Percentiles rank a stretch among this genome's conserved stretches.
Evolutionary conservation across 345 rosid species (phyloP).

Genomic region (Anacardium occidentale): DNA sequence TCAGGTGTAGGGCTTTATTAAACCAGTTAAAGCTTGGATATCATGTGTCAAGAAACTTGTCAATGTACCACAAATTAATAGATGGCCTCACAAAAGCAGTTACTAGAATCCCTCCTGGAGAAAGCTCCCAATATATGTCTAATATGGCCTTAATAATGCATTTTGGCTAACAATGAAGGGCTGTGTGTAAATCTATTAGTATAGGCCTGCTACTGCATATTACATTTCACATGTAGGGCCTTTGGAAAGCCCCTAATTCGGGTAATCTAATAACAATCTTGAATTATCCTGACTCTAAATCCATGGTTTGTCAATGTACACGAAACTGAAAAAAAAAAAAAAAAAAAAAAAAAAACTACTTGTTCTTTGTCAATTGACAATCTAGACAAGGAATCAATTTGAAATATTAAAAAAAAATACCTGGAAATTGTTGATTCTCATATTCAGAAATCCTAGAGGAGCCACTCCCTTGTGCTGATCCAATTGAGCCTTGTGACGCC

Average conservation of each 20-base stretch:
- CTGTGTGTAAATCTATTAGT: too few species aligned
- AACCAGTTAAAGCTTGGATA: not conserved
- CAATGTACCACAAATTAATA: not conserved
- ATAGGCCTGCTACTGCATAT: not conserved
- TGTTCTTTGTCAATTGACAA: too few species aligned
- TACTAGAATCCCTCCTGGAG: not conserved
- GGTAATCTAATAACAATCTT: not conserved
- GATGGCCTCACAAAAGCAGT: not conserved
- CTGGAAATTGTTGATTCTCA: slow-evolving; percentile 50
- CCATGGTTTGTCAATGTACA: too few species aligned
- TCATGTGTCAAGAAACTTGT: not conserved
- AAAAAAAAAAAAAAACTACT: too few species aligned
- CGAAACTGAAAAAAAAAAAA: too few species aligned
- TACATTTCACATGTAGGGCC: too few species aligned
- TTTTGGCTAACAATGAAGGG: not conserved
- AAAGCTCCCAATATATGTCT: not conserved
- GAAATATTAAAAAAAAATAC: slow-evolving; percentile 37
- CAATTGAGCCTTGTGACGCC: slow-evolving; percentile 44
- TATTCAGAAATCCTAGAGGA: slow-evolving; percentile 55
- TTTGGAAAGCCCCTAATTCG: not conserved
- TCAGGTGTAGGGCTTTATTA: not conserved
- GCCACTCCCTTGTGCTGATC: slow-evolving; percentile 67
- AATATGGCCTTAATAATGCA: not conserved
- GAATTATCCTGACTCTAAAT: too few species aligned
- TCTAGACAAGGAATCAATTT: too few species aligned